Evolutionary conservation across 106 monocot genomes (phyloP), one percentile per base, ranked within the genome.

Genomic region (Acanthochlamys bracteata): DNA sequence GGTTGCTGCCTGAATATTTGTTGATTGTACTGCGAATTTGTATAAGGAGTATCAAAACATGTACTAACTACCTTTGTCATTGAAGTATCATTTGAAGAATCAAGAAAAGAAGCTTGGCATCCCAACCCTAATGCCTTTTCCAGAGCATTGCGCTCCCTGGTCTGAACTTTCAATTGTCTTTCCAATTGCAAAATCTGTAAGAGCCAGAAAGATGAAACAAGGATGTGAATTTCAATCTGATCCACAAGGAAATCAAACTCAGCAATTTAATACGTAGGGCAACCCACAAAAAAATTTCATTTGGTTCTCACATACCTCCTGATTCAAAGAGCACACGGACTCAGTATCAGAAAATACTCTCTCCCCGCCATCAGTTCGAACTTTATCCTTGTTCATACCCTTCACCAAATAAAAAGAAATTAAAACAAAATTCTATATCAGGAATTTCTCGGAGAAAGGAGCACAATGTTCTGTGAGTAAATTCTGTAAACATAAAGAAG

Each of bases 121-220:
- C 85, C 96, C 73, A 98, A 27, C 65, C 85, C 96, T 71, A 98
- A 24, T 68, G 88, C 91, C 59, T 88, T 88, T 64, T 98, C 96
- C 43, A 98, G 70, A 60, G 70, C 68, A 55, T 39, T 65, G 4
- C 88, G 80, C 63, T 80, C 74, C 7, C 53, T 43, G 66, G 82
- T 26, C 45, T 91, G 96, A 71, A 85, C 85, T 68, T 85, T 76
- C 27, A 98, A 70, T 51, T 77, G 55, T 75, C 76, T 81, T 74
- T 88, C 96, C 8, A 98, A 85, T 66, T 83, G 78, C 51, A 75
- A 42, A 71, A 98, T 98, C 96, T 98, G 81, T 60, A 71, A 20
- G 23, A 20, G 6, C 20, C 22, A 21, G 22, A 22, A 20, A 55
- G 15, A 20, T 55, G 55, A 55, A 20, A 22, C 55, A 21, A 17